Evolutionary conservation across 371 early-diverging fungal genomes (phyloP).

Genomic region (Chytridium lagenaria): DNA sequence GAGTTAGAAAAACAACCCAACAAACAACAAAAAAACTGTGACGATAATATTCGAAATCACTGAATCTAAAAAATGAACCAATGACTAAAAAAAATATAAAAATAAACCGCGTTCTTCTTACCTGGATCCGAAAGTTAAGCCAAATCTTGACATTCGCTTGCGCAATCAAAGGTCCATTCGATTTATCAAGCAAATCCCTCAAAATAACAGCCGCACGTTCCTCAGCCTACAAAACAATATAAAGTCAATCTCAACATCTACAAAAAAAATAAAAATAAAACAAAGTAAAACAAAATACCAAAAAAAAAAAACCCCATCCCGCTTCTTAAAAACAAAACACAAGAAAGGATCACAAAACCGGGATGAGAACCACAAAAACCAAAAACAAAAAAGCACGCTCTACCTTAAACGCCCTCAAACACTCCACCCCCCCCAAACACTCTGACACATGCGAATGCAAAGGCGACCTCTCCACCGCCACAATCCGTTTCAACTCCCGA

Average conservation of each 20-base stretch:
- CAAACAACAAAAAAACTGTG: neutral
- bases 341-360: neutral
- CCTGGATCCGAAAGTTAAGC: conserved; percentile 1
- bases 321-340: too few species aligned
- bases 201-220: conserved; percentile 26
- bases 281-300: too few species aligned
- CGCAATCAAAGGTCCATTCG: conserved; percentile 45
- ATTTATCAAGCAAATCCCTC: conserved; percentile 49
- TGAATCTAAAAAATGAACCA: too few species aligned
- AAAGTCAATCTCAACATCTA: too few species aligned
- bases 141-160: neutral
- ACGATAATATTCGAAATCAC: too few species aligned
- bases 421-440: conserved; percentile 33
- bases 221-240: too few species aligned
- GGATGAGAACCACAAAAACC: neutral
- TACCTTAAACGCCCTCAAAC: conserved; percentile 52
- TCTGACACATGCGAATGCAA: conserved; percentile 39
- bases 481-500: conserved; percentile 44
- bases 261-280: too few species aligned
- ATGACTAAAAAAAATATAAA: too few species aligned
- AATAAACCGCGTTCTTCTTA: too few species aligned
- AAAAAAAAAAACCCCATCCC: too few species aligned
- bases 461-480: conserved; percentile 32
- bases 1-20: neutral
- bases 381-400: neutral